phyloP scores from a whole-genome alignment of 2,329 filamentous ascomycete species.

The Hypomyces perniciosus region DNA sequence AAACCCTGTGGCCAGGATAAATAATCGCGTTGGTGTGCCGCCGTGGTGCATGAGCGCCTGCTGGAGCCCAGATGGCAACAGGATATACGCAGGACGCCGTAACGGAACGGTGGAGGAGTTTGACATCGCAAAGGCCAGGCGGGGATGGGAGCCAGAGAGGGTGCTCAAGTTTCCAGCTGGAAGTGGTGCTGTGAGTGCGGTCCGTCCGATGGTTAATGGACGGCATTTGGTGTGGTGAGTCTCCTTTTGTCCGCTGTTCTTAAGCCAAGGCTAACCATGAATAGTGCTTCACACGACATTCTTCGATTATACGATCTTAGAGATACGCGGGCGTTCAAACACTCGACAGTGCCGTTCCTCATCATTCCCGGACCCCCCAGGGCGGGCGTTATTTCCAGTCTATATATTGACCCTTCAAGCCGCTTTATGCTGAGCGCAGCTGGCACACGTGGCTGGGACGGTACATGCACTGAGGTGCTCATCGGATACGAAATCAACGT shows the following conservation, averaged over 20 bases:
- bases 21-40: constrained; percentile 66
- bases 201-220: constrained; percentile 87
- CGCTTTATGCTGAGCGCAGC: constrained; percentile 88
- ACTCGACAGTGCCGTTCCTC: constrained; percentile 85
- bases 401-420: constrained; percentile 84
- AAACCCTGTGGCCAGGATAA: constrained; percentile 72
- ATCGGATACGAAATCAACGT: constrained; percentile 83
- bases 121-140: constrained; percentile 66
- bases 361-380: constrained; percentile 82
- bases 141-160: constrained; percentile 67
- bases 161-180: constrained; percentile 83
- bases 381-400: constrained; percentile 78
- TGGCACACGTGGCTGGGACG: constrained; percentile 93
- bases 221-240: constrained; percentile 74
- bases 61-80: constrained; percentile 94
- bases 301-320: constrained; percentile 85
- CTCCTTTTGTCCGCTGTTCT: background rate
- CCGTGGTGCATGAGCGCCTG: constrained; percentile 98
- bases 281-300: constrained; percentile 84
- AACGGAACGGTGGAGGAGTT: constrained; percentile 96
- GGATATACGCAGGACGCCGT: constrained; percentile 83
- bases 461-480: constrained; percentile 78
- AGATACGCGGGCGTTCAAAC: constrained; percentile 57
- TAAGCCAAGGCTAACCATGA: background rate
- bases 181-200: constrained; percentile 81